phyloP scores from a whole-genome alignment of 164 flowering plant genomes.

The Macadamia integrifolia region DNA sequence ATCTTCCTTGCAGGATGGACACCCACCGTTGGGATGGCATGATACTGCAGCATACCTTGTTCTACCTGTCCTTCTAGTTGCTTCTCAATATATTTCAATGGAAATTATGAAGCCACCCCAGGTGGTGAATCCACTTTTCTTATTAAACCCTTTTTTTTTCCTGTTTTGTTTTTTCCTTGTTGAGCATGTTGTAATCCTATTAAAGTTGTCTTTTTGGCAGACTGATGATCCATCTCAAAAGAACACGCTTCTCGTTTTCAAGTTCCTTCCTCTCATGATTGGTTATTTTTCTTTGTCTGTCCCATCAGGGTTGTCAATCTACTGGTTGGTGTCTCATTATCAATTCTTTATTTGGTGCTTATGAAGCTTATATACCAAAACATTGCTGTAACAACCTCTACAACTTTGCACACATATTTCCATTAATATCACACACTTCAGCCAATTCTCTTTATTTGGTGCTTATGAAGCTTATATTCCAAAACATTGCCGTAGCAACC shows the following conservation, averaged over 20 bases:
- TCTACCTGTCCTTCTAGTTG: conserved; percentile 86
- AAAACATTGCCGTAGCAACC: too few species aligned
- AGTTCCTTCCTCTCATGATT: conserved; percentile 98
- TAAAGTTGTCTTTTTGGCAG: conserved; percentile 34
- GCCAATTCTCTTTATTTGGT: too few species aligned
- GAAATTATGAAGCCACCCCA: conserved; percentile 97
- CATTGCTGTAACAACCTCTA: background rate
- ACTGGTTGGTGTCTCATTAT: conserved; percentile 60
- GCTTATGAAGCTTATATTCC: too few species aligned
- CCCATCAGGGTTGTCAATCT: conserved; percentile 93
- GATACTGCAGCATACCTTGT: conserved; percentile 96
- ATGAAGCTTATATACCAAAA: background rate
- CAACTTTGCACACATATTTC: background rate
- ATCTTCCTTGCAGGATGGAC: conserved; percentile 77
- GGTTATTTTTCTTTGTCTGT: conserved; percentile 98
- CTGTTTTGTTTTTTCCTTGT: background rate
- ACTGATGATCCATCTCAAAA: conserved; percentile 90
- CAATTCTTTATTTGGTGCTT: background rate
- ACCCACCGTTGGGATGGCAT: conserved; percentile 94
- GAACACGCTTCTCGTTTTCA: conserved; percentile 80
- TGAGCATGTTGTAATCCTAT: background rate
- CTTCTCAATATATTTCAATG: conserved; percentile 88
- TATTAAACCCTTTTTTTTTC: background rate
- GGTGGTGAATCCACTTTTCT: conserved; percentile 27
- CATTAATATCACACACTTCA: too few species aligned